phyloP scores from a whole-genome alignment of 2,329 filamentous ascomycete genomes.

The Fusarium subtropicale region DNA sequence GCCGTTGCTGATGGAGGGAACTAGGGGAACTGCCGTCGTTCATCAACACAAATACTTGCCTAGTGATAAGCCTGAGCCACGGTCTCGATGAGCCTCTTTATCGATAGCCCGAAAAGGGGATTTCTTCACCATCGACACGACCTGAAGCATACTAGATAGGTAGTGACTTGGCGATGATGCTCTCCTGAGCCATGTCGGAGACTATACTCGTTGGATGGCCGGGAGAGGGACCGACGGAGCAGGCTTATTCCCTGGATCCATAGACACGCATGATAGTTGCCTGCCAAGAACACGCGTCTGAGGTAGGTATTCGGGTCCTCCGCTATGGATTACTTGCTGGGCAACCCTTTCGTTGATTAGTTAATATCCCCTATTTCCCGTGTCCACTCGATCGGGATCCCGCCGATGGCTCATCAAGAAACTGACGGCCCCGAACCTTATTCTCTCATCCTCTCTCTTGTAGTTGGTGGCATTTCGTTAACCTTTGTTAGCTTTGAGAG shows the following conservation, averaged over 20 bases:
- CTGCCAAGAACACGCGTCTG: not conserved
- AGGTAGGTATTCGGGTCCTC: slow-evolving; percentile 24
- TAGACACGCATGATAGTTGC: not conserved
- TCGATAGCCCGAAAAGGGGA: not conserved
- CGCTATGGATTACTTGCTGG: not conserved
- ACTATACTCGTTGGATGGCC: not conserved
- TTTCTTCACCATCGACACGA: not conserved
- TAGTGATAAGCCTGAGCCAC: not conserved
- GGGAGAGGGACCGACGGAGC: not conserved
- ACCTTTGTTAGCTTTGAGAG: not conserved
- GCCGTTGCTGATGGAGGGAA: not conserved
- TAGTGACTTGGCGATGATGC: not conserved
- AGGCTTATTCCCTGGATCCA: not conserved
- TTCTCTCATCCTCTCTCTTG: not conserved
- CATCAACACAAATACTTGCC: not conserved
- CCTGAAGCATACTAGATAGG: not conserved
- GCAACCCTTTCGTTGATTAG: not conserved
- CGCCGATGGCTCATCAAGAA: slow-evolving; percentile 19
- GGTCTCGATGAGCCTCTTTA: not conserved
- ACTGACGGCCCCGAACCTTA: slow-evolving; percentile 25
- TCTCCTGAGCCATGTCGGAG: not conserved
- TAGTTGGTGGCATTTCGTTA: not conserved
- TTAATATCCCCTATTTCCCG: not conserved
- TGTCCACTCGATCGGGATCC: slow-evolving; percentile 8
- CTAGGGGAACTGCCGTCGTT: not conserved